A percentile compares a stretch with the other conserved stretches of the same genome.
These are phyloP conservation scores for Nigrograna mackinnonii DNA, from an alignment of 2,329 filamentous ascomycete species.

Conservation along the genomic window DNA sequence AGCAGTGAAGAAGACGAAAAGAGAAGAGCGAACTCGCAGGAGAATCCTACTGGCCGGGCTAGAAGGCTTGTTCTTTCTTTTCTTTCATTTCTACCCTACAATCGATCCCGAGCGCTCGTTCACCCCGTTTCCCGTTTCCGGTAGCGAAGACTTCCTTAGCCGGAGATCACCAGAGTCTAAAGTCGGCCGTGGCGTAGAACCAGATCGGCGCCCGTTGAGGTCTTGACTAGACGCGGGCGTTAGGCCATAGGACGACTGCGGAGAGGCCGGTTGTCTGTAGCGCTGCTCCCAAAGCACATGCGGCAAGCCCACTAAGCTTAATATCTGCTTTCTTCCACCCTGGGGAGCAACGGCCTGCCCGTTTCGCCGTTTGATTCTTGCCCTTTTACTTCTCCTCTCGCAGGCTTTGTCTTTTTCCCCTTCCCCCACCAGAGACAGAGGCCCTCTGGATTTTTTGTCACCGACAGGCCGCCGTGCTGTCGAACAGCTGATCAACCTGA, in stretches of 20 bases:
- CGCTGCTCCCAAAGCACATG: conserved; percentile 3
- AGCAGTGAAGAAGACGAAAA: conserved; percentile 3
- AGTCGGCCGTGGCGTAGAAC: conserved; percentile 26
- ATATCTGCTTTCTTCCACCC: conserved; percentile 4
- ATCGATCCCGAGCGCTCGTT: conserved; percentile 27
- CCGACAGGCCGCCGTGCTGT: no score
- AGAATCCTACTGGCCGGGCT: conserved; percentile 21
- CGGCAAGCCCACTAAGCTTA: conserved; percentile 9
- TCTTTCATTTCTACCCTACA: conserved; percentile 12
- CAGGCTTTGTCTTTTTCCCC: no score
- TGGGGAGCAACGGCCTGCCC: not conserved
- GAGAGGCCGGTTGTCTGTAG: conserved; percentile 23
- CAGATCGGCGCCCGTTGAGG: conserved; percentile 33
- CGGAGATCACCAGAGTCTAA: conserved; percentile 24
- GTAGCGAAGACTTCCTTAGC: conserved; percentile 27
- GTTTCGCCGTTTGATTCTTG: no score
- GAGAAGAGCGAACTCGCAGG: no score
- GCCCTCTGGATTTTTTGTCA: no score
- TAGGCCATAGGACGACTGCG: conserved; percentile 29
- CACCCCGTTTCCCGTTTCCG: conserved; percentile 26
- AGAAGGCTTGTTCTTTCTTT: no score
- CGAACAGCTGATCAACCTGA: no score
- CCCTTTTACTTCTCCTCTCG: no score
- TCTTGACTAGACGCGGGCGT: conserved; percentile 22
- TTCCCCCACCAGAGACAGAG: no score